Conservation (phyloP, 108 stramenopile genomes). For the Cyclotella atomus region DNA sequence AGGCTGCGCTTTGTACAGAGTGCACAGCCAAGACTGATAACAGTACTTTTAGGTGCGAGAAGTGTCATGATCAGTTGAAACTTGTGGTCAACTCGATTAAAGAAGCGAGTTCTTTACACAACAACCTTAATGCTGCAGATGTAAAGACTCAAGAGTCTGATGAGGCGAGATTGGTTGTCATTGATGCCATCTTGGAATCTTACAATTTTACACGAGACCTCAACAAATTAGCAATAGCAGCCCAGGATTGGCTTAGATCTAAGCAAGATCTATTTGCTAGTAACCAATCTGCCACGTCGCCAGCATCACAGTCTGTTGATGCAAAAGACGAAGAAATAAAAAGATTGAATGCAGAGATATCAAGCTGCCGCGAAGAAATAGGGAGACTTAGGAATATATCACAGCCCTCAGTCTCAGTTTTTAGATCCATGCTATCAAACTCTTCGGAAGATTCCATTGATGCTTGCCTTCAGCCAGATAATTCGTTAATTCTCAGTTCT, state of each 20-base stretch:
- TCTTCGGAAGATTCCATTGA: slow-evolving; percentile 35
- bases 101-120: slow-evolving; percentile 17
- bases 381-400: slow-evolving; percentile 63
- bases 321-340: slow-evolving; percentile 44
- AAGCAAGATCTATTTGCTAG: not conserved
- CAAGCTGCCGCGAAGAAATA: slow-evolving; percentile 79
- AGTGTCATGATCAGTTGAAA: slow-evolving; percentile 22
- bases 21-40: not conserved
- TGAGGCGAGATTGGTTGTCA: slow-evolving; percentile 35
- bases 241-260: slow-evolving; percentile 71
- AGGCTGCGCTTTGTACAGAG: slow-evolving; percentile 16
- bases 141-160: slow-evolving; percentile 24
- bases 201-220: slow-evolving; percentile 73
- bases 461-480: slow-evolving; percentile 11
- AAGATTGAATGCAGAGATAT: slow-evolving; percentile 70
- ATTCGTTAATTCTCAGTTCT: slow-evolving; percentile 39
- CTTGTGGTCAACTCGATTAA: slow-evolving; percentile 31
- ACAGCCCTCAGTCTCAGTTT: slow-evolving; percentile 15
- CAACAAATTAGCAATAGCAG: slow-evolving; percentile 63
- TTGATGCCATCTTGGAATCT: slow-evolving; percentile 58
- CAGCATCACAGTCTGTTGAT: slow-evolving; percentile 41
- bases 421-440: slow-evolving; percentile 38
- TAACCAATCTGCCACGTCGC: not conserved
- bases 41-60: not conserved
- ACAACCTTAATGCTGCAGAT: slow-evolving; percentile 5